These are phyloP conservation scores for Malus sieversii DNA, from an alignment of 306 rosid genomes.

Conservation along the genomic window DNA sequence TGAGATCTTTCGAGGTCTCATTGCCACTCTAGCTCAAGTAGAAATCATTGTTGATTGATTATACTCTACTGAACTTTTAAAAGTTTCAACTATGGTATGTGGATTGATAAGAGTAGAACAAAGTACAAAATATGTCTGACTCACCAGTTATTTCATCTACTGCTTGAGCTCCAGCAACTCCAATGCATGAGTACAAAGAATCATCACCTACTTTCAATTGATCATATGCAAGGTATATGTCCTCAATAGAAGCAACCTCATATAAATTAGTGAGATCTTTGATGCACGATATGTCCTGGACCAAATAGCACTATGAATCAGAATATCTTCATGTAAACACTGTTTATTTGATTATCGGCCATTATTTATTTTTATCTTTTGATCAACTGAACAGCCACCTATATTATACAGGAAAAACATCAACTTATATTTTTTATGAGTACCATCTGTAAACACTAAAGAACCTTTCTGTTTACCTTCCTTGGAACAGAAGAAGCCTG, in stretches of 20 bases:
- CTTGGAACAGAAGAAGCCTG: conserved; percentile 94
- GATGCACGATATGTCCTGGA: conserved; percentile 93
- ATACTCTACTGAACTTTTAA: neutral
- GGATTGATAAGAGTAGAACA: conserved; percentile 4
- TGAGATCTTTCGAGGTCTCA: neutral
- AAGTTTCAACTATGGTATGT: neutral
- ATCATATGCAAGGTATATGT: conserved; percentile 72
- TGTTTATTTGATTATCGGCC: neutral
- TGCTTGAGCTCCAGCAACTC: conserved; percentile 86
- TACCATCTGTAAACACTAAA: conserved; percentile 5
- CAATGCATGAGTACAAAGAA: conserved; percentile 80
- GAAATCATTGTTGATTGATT: neutral
- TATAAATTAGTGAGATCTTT: conserved; percentile 70
- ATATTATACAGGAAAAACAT: neutral
- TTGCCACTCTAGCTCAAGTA: neutral
- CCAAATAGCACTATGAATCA: conserved; percentile 17
- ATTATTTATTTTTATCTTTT: neutral
- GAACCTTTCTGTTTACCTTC: conserved; percentile 57
- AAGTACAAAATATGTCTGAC: conserved; percentile 9
- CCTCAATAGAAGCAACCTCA: conserved; percentile 76
- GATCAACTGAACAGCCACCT: neutral
- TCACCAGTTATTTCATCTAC: conserved; percentile 51
- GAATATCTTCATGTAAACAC: neutral
- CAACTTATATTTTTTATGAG: neutral
- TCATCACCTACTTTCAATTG: conserved; percentile 83